phyloP scores from a whole-genome alignment of 1,284 basidiomycete species.

The Puccinia novopanici region DNA sequence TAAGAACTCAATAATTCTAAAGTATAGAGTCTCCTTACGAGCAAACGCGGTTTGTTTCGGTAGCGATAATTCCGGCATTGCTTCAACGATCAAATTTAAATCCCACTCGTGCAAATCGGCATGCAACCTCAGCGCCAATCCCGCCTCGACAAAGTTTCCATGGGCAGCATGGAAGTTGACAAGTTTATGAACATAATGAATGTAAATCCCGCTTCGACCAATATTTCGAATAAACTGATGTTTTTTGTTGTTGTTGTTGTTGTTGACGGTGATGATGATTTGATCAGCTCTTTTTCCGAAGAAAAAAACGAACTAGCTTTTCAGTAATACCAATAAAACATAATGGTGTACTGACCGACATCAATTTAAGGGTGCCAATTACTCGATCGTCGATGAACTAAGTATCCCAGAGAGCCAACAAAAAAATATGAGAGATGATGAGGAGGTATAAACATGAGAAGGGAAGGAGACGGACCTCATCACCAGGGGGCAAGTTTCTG shows the following conservation, averaged over 20 bases:
- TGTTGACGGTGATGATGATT: background rate
- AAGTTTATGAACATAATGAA: conserved; percentile 84
- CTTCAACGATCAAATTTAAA: conserved; percentile 67
- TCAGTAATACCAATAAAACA: background rate
- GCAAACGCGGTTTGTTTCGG: conserved; percentile 92
- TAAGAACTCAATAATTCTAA: conserved; percentile 62
- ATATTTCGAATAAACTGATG: conserved; percentile 49
- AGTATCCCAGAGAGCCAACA: conserved; percentile 15
- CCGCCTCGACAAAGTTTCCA: conserved; percentile 50
- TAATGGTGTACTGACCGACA: conserved; percentile 72
- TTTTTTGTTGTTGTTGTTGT: no score
- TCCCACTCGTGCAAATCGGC: conserved; percentile 88
- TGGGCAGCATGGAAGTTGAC: conserved; percentile 69
- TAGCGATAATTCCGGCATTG: conserved; percentile 66
- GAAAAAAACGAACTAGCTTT: background rate
- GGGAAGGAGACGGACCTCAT: conserved; percentile 63
- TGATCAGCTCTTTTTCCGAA: background rate
- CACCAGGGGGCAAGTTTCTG: conserved; percentile 87
- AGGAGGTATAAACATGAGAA: background rate
- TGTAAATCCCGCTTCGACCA: conserved; percentile 52
- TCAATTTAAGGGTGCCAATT: conserved; percentile 84
- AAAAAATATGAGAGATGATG: background rate
- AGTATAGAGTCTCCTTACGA: conserved; percentile 84
- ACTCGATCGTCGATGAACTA: conserved; percentile 85
- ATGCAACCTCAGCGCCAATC: conserved; percentile 65